Conservation (phyloP, 768 basidiomycete genomes). For the Boletus rubescentipes region DNA sequence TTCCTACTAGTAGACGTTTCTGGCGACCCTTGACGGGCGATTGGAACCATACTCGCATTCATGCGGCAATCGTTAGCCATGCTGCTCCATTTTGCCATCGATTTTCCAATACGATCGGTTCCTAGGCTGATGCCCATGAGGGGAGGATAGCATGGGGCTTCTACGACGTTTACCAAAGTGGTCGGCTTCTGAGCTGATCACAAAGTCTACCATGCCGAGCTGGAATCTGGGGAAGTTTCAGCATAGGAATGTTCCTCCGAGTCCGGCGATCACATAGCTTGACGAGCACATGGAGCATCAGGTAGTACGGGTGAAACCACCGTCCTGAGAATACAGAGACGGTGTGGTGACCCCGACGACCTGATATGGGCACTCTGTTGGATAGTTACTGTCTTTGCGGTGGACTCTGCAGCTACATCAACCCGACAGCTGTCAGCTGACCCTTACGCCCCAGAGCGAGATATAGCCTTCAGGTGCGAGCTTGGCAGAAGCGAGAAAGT, state of each 20-base stretch:
- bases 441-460: background rate
- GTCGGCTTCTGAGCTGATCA: background rate
- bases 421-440: constrained; percentile 9
- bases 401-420: background rate
- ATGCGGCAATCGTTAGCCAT: background rate
- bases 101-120: background rate
- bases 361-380: too few species aligned
- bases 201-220: background rate
- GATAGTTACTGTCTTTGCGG: background rate
- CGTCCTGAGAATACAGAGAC: constrained; percentile 5
- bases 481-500: background rate
- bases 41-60: background rate
- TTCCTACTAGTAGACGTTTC: too few species aligned
- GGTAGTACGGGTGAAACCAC: background rate
- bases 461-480: background rate
- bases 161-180: background rate
- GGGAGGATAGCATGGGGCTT: background rate
- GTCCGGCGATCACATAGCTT: background rate
- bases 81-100: too few species aligned
- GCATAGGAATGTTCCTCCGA: background rate
- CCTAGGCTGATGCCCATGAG: background rate
- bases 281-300: too few species aligned
- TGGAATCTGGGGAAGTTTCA: background rate
- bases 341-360: background rate
- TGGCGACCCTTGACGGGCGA: background rate